Evolutionary conservation across 2,329 filamentous ascomycete species (phyloP).

Genomic region (Hypoxylon sp.): DNA sequence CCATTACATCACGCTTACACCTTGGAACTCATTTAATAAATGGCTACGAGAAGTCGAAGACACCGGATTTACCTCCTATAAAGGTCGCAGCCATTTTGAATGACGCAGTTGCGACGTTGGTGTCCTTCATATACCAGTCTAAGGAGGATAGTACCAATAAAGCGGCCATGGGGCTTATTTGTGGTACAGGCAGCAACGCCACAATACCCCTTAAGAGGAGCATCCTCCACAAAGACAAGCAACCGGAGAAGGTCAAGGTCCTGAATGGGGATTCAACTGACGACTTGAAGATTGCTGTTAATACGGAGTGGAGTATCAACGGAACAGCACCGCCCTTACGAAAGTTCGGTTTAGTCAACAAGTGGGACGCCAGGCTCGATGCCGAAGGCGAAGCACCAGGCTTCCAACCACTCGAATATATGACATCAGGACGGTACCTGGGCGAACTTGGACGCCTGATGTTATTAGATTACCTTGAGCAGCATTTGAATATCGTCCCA

Average conservation of each 20-base stretch:
- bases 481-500: constrained; percentile 57
- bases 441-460: constrained; percentile 82
- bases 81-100: constrained; percentile 84
- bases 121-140: constrained; percentile 81
- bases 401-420: constrained; percentile 87
- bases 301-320: constrained; percentile 88
- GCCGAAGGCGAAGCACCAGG: constrained; percentile 77
- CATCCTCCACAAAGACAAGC: constrained; percentile 75
- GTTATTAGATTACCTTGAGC: constrained; percentile 74
- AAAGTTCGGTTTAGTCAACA: constrained; percentile 74
- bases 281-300: constrained; percentile 79
- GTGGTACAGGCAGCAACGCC: constrained; percentile 85
- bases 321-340: constrained; percentile 78
- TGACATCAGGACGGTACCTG: constrained; percentile 84
- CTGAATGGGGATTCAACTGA: constrained; percentile 62
- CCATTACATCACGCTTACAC: constrained; percentile 72
- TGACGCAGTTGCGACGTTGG: constrained; percentile 83
- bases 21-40: constrained; percentile 70
- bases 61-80: constrained; percentile 71
- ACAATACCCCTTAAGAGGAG: constrained; percentile 79
- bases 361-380: constrained; percentile 80
- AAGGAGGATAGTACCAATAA: constrained; percentile 72
- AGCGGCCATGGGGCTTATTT: constrained; percentile 84
- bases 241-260: constrained; percentile 64
- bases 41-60: constrained; percentile 70